Conservation (phyloP, 495 filamentous ascomycete genomes). For the Tuber aestivum region DNA sequence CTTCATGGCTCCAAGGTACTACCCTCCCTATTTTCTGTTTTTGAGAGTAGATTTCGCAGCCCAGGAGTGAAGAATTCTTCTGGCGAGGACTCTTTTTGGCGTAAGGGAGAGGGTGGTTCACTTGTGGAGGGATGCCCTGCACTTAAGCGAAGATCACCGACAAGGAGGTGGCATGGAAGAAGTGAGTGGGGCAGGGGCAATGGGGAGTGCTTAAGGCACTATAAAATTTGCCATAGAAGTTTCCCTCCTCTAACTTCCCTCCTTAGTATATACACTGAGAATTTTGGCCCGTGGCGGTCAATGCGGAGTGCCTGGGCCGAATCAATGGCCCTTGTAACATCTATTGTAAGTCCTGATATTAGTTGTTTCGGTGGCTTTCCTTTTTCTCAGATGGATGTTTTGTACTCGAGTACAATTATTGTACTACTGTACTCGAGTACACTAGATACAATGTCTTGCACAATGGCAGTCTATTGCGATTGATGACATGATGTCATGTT, state of each 20-base stretch:
- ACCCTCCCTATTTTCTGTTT: background rate
- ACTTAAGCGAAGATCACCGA: background rate
- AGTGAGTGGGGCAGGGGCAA: background rate
- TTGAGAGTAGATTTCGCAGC: background rate
- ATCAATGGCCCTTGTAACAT: background rate
- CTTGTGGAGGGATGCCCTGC: background rate
- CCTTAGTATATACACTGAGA: background rate
- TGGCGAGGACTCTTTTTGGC: background rate
- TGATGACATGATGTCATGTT: background rate
- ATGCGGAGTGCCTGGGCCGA: background rate
- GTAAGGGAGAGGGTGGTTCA: background rate
- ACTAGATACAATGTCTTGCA: background rate
- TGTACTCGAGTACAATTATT: background rate
- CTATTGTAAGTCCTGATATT: background rate
- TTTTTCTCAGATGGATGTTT: background rate
- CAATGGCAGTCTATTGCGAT: background rate
- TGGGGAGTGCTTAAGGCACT: background rate
- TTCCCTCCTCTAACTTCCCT: background rate
- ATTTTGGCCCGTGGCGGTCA: background rate
- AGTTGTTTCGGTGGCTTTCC: background rate
- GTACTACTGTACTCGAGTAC: background rate
- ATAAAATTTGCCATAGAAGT: background rate
- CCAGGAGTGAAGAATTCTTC: background rate
- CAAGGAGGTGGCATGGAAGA: background rate
- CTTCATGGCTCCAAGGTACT: constrained; percentile 11